A percentile compares a stretch with the other conserved stretches of the same genome.
Evolutionary conservation across 768 basidiomycete genomes (phyloP).

Genomic region (Lactarius indigo): DNA sequence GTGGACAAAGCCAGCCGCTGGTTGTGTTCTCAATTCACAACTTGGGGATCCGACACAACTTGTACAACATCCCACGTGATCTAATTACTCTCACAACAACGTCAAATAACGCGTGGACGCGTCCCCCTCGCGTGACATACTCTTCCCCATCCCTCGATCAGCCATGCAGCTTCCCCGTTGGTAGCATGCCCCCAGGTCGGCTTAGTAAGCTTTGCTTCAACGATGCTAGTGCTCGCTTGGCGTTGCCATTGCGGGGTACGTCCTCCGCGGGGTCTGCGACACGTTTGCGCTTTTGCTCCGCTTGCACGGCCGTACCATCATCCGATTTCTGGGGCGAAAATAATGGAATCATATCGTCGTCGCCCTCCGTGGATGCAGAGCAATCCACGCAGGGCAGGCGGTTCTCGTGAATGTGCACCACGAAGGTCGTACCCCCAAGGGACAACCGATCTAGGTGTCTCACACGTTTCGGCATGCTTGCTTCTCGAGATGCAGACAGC

Average conservation of each 20-base stretch:
- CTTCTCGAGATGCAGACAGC: constrained; percentile 59
- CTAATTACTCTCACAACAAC: constrained; percentile 8
- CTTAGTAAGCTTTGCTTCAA: constrained; percentile 63
- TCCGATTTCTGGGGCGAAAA: constrained; percentile 35
- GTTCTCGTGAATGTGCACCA: constrained; percentile 64
- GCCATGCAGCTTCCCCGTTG: not conserved
- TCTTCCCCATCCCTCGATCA: not conserved
- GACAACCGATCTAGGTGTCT: constrained; percentile 62
- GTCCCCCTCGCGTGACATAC: constrained; percentile 18
- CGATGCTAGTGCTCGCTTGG: constrained; percentile 61
- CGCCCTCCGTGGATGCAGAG: constrained; percentile 37
- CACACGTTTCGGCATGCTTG: constrained; percentile 64
- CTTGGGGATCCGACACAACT: constrained; percentile 18
- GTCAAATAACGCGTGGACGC: constrained; percentile 27
- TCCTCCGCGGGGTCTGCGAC: constrained; percentile 23
- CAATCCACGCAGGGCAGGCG: constrained; percentile 62
- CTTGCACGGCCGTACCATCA: not conserved
- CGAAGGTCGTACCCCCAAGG: constrained; percentile 68
- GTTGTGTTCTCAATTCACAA: constrained; percentile 23
- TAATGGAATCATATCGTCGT: constrained; percentile 55
- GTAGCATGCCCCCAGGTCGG: constrained; percentile 35
- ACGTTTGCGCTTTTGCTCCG: constrained; percentile 29
- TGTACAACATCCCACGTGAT: constrained; percentile 25
- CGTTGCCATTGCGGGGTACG: constrained; percentile 46
- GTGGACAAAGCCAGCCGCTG: constrained; percentile 26